Conservation (phyloP, 495 filamentous ascomycete species). For the Neurospora sp. region DNA sequence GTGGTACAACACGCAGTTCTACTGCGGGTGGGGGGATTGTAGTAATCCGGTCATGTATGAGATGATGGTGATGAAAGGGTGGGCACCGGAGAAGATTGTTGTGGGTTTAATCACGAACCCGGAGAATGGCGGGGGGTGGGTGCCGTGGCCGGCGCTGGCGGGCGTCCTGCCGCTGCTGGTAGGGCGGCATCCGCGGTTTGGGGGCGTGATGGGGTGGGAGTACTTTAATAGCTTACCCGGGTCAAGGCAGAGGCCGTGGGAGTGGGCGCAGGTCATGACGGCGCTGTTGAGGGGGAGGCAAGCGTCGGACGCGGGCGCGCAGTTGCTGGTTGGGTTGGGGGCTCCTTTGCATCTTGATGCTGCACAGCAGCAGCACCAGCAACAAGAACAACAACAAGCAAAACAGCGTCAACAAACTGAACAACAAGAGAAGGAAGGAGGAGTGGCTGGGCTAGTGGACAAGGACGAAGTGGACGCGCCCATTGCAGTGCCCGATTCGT, state of each 20-base stretch:
- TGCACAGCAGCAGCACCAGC: background rate
- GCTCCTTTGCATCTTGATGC: background rate
- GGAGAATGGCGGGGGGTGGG: slow-evolving; percentile 49
- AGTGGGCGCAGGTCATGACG: slow-evolving; percentile 50
- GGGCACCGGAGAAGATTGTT: slow-evolving; percentile 66
- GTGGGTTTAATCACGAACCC: slow-evolving; percentile 69
- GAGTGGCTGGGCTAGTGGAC: slow-evolving; percentile 1
- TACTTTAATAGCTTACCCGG: slow-evolving; percentile 68
- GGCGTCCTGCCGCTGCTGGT: slow-evolving; percentile 27
- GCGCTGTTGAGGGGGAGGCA: slow-evolving; percentile 17
- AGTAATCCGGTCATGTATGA: slow-evolving; percentile 48
- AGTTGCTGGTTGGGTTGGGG: background rate
- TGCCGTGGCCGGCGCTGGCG: slow-evolving; percentile 24
- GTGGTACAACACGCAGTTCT: slow-evolving; percentile 85
- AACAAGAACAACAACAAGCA: background rate
- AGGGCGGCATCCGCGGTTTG: slow-evolving; percentile 41
- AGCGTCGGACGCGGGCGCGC: background rate
- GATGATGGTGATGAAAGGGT: slow-evolving; percentile 68
- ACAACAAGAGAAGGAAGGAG: background rate
- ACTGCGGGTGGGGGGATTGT: slow-evolving; percentile 67
- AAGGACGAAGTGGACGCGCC: slow-evolving; percentile 5
- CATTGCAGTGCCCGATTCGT: slow-evolving; percentile 12
- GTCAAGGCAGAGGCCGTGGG: slow-evolving; percentile 48
- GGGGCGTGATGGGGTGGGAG: slow-evolving; percentile 83
- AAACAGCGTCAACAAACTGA: background rate